Conservation (phyloP, 805 yeast species). For the Wickerhamiella kurtzmanii region DNA sequence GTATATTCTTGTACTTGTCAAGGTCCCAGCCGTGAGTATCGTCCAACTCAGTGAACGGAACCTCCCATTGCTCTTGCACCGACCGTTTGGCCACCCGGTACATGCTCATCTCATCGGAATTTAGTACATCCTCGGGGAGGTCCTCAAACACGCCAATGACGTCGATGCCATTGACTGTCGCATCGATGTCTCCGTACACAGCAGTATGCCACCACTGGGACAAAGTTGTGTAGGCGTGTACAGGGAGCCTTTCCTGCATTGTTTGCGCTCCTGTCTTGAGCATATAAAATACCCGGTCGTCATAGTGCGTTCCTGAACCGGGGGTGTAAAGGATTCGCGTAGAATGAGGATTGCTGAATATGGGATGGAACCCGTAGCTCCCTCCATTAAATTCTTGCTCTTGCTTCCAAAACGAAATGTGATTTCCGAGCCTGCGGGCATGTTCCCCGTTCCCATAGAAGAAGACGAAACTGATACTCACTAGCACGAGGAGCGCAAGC, state of each 20-base stretch:
- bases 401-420: neutral
- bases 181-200: constrained; percentile 27
- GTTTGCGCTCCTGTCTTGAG: constrained; percentile 29
- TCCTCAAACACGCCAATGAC: constrained; percentile 24
- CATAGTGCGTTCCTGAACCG: too few species aligned
- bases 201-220: constrained; percentile 26
- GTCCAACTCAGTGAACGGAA: constrained; percentile 13
- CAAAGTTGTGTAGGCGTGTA: constrained; percentile 27
- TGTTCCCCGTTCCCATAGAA: neutral
- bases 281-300: constrained; percentile 23
- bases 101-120: constrained; percentile 18
- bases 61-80: constrained; percentile 13
- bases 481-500: neutral
- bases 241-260: constrained; percentile 28
- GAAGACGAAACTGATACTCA: neutral
- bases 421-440: neutral
- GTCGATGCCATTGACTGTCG: constrained; percentile 24
- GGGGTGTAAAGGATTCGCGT: too few species aligned
- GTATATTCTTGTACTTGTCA: constrained; percentile 28
- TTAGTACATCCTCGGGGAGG: constrained; percentile 15
- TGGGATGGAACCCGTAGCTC: too few species aligned
- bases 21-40: constrained; percentile 22
- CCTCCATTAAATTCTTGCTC: neutral
- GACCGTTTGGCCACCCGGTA: constrained; percentile 14
- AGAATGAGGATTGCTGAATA: too few species aligned